Evolutionary conservation across 441 rosid genomes (phyloP), one percentile per base, ranked within the genome.

Genomic region (Euphorbia celastroides): DNA sequence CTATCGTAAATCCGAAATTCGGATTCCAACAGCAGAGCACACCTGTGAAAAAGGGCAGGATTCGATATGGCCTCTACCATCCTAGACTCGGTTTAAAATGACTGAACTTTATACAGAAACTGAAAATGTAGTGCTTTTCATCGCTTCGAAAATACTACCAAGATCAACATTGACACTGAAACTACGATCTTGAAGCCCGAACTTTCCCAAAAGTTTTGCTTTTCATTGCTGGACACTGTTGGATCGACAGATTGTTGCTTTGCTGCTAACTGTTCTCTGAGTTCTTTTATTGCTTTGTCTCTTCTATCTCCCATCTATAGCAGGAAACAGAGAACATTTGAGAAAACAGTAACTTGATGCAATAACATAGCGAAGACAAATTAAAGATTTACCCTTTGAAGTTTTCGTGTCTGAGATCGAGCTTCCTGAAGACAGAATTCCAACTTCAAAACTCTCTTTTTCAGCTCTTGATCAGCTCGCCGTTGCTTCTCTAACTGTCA

Each of bases 351-450:
- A 12, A 58, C 19, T 34, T 11, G 23, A 64, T 31, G 30, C 44
- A 16, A 5, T 19, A 9, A 22, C 30, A 20, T 50, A 62, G 67
- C 0, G 38, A 4, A 34, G 9, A 3, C 38, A 34, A 34, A n/a
- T n/a, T n/a, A n/a, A n/a, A 9, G 1, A 34, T 67, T 57, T 81
- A 88, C 99, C 92, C 93, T 80, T 14, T 84, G 96, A 46, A 93
- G 95, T 79, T 86, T 93, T 70, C 92, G 79, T 20, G 88, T 84
- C 83, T 89, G 99, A 64, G 89, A 65, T 71, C 93, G 96, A 66
- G 97, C 86, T 77, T 93, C 96, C 28, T 89, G 97, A 68, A 91
- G 96, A 80, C 93, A 91, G 70, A 93, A 91, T 65, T 89, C 97
- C 78, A 93, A 70, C 79, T 85, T 93, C 84, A 91, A 70, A 51